A percentile compares a stretch with the other conserved stretches of the same genome.
Evolutionary conservation across 1,284 basidiomycete species (phyloP).

Genomic region (Rhodofomes roseus): DNA sequence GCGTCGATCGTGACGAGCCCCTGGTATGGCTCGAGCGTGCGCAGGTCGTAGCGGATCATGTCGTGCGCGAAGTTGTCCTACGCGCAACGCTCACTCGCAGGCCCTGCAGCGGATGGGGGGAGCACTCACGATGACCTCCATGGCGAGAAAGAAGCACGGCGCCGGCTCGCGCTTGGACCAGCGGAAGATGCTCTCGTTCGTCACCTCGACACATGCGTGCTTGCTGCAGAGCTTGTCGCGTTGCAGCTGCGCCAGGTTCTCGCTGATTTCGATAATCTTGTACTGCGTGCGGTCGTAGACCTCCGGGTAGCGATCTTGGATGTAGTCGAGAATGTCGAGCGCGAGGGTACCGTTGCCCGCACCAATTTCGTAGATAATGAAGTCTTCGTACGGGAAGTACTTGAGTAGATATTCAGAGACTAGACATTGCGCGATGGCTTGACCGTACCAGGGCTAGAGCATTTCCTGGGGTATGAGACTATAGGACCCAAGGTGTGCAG

Average conservation of each 20-base stretch:
- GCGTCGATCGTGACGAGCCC: constrained; percentile 80
- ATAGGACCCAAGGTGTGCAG: constrained; percentile 2
- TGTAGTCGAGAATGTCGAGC: constrained; percentile 79
- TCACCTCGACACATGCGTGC: constrained; percentile 67
- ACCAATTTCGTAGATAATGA: constrained; percentile 95
- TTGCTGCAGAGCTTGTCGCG: constrained; percentile 48
- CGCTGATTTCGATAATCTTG: constrained; percentile 92
- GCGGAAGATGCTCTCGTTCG: constrained; percentile 84
- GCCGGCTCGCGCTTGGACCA: constrained; percentile 77
- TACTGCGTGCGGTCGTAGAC: constrained; percentile 91
- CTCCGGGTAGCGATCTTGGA: constrained; percentile 80
- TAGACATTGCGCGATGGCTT: constrained; percentile 85
- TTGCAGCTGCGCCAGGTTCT: constrained; percentile 75
- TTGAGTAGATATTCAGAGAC: constrained; percentile 90
- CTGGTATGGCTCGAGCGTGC: constrained; percentile 80
- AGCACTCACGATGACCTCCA: constrained; percentile 87
- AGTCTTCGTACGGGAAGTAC: constrained; percentile 93
- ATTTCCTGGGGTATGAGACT: constrained; percentile 2
- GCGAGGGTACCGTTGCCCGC: constrained; percentile 97
- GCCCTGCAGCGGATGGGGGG: not conserved
- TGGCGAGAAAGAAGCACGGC: constrained; percentile 90
- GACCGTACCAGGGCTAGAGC: constrained; percentile 87
- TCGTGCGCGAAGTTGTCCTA: constrained; percentile 99
- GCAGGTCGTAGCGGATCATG: constrained; percentile 84
- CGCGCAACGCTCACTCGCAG: not conserved